Base-by-base conservation (phyloP, 2,329 filamentous ascomycete species). In the Epichloe gansuensis region DNA sequence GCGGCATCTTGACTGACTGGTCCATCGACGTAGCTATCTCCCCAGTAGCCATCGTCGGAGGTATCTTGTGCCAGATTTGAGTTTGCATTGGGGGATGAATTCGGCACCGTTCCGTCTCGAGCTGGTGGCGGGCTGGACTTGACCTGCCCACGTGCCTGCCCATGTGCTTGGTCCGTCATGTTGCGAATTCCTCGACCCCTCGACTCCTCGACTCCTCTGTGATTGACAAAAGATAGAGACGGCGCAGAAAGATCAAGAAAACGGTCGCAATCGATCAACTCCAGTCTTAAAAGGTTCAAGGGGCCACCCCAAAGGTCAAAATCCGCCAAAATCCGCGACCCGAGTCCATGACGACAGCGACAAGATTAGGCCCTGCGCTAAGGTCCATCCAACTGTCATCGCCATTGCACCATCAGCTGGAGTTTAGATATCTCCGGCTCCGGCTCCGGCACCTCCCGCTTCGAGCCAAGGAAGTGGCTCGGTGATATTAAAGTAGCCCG, bases 21-120 rank as follows among this genome's bases (percentile, higher is more conserved):
- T 41, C 57, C 56, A 31, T 58, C 58, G 21, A 53, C 56, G 31
- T 60, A 54, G 12, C 55, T 55, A 27, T 62, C 60, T 9, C 60
- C 60, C 60, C 60, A 62, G 45, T 59, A 58, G 17, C 60, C 60
- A 15, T 61, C 60, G 9, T 49, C 31, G 40, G 51, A 49, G 39
- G 36, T 45, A 34, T 52, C 27, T 31, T 31, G 27, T 31, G 27
- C 8, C 27, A 31, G 27, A 31, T 31, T 31, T 11, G 8, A 46
- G 34, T 49, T 46, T 27, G 51, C 39, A 17, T 43, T 38, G 17
- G 41, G 13, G 41, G 41, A 13, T 23, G 41, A 9, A n/a, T 21
- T 36, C 36, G 41, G 27, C 27, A 31, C 5, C 25, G 41, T 5
- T 23, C 21, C 17, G 31, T 44, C 34, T 6, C 17, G 47, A 31